Evolutionary conservation across 352 stramenopile species (phyloP).

Genomic region (Globisporangium nodosum): DNA sequence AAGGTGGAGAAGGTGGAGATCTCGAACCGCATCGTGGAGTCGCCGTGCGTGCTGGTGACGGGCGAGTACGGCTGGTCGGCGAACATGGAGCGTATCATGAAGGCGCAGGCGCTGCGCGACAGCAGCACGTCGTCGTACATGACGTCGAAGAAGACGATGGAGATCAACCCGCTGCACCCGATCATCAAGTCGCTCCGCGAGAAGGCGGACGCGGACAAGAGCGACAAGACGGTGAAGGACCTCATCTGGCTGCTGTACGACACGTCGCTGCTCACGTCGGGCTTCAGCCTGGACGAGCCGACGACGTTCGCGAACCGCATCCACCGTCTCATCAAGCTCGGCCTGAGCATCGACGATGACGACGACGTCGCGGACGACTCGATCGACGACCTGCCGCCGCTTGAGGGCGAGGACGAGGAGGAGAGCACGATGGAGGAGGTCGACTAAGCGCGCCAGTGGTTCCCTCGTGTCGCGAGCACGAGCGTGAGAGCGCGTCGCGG

Average conservation of each 20-base stretch:
- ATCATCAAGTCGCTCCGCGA: slow-evolving; percentile 98
- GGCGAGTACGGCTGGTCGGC: slow-evolving; percentile 99
- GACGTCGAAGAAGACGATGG: slow-evolving; percentile 99
- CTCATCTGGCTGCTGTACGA: slow-evolving; percentile 99
- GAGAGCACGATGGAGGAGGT: slow-evolving; percentile 99
- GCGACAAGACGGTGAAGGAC: slow-evolving; percentile 99
- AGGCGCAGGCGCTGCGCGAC: slow-evolving; percentile 98
- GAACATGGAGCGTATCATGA: slow-evolving; percentile 99
- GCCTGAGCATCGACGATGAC: slow-evolving; percentile 98
- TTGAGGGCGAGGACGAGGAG: slow-evolving; percentile 95
- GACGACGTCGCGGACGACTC: slow-evolving; percentile 92
- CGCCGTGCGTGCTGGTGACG: slow-evolving; percentile 98
- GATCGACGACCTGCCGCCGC: slow-evolving; percentile 95
- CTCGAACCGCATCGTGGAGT: slow-evolving; percentile 98
- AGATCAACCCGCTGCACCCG: slow-evolving; percentile 99
- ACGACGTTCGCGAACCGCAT: slow-evolving; percentile 99
- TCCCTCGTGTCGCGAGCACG: background rate
- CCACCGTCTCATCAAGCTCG: slow-evolving; percentile 99
- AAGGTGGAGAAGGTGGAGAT: slow-evolving; percentile 99
- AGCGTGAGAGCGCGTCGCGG: background rate
- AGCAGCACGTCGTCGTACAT: slow-evolving; percentile 97
- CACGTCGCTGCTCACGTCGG: slow-evolving; percentile 97
- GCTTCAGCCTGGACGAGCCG: slow-evolving; percentile 98
- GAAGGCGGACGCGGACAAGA: slow-evolving; percentile 98
- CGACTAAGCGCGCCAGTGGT: slow-evolving; percentile 81